Evolutionary conservation across 495 filamentous ascomycete genomes (phyloP).

Genomic region (Penicillium maclennaniae): DNA sequence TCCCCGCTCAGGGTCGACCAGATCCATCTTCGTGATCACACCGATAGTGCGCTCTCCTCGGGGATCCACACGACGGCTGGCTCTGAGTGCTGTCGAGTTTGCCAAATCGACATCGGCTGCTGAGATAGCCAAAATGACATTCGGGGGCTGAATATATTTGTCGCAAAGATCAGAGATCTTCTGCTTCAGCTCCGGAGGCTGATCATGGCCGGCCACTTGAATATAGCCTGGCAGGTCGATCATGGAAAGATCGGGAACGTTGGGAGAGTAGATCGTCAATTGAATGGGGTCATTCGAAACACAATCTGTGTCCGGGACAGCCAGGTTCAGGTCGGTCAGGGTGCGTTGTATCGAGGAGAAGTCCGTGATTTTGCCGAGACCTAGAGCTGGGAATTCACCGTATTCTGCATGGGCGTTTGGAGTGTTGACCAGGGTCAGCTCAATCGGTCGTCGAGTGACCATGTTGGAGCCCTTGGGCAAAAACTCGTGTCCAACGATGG

Average conservation of each 20-base stretch:
- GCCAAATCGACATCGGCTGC: slow-evolving; percentile 96
- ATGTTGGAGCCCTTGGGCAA: slow-evolving; percentile 97
- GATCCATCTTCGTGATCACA: slow-evolving; percentile 98
- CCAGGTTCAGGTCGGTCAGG: slow-evolving; percentile 89
- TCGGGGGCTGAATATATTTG: slow-evolving; percentile 94
- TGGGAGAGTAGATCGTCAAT: slow-evolving; percentile 88
- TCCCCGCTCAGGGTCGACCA: slow-evolving; percentile 82
- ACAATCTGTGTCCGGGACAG: slow-evolving; percentile 84
- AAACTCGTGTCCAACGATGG: slow-evolving; percentile 97
- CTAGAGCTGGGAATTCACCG: slow-evolving; percentile 92
- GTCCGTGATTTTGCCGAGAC: slow-evolving; percentile 85
- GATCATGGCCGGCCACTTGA: slow-evolving; percentile 85
- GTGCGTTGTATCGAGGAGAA: slow-evolving; percentile 91
- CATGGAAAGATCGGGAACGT: slow-evolving; percentile 91
- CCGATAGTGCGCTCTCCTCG: slow-evolving; percentile 94
- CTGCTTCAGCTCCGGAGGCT: slow-evolving; percentile 86
- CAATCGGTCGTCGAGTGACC: slow-evolving; percentile 95
- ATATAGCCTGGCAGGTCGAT: slow-evolving; percentile 98
- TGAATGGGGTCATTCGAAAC: slow-evolving; percentile 97
- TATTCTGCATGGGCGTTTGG: slow-evolving; percentile 88
- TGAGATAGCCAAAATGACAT: slow-evolving; percentile 95
- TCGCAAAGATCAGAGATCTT: slow-evolving; percentile 97
- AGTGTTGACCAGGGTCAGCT: slow-evolving; percentile 94
- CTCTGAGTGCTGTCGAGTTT: slow-evolving; percentile 89
- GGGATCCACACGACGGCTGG: slow-evolving; percentile 88